Conservation (phyloP, 352 stramenopile genomes). For the Phytophthora niederhauseri region DNA sequence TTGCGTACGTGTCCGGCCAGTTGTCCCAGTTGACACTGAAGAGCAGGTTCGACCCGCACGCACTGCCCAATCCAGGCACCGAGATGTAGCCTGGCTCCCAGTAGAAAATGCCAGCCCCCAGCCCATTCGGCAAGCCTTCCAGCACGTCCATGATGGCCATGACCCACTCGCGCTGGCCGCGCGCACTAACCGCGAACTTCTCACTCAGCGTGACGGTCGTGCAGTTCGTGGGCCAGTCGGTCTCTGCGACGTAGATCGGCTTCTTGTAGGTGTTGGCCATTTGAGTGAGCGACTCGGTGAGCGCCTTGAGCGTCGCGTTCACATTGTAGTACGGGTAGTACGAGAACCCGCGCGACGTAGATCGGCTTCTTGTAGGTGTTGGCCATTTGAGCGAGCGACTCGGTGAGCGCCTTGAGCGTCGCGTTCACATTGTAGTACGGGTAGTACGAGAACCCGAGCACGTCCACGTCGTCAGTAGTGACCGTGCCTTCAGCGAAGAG, state of each 20-base stretch:
- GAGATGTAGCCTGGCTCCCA: conserved; percentile 43
- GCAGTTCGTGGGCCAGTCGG: conserved; percentile 38
- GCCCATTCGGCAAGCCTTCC: conserved; percentile 27
- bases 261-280: conserved; percentile 40
- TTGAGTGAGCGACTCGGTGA: conserved; percentile 31
- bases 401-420: conserved; percentile 34
- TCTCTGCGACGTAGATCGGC: conserved; percentile 42
- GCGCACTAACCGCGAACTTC: conserved; percentile 26
- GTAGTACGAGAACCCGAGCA: conserved; percentile 42
- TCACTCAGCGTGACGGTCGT: conserved; percentile 34
- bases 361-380: conserved; percentile 41
- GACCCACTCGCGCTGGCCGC: conserved; percentile 37
- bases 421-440: conserved; percentile 37
- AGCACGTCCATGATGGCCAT: conserved; percentile 33
- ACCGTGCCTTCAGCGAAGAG: conserved; percentile 37
- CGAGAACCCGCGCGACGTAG: too few species aligned
- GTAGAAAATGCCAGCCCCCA: conserved; percentile 42
- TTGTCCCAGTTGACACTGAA: conserved; percentile 41
- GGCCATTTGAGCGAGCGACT: conserved; percentile 31
- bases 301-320: conserved; percentile 30
- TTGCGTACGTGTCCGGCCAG: conserved; percentile 29
- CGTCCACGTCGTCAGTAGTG: conserved; percentile 35
- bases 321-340: conserved; percentile 43
- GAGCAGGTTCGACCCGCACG: conserved; percentile 36
- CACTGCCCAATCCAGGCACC: conserved; percentile 32